These are phyloP conservation scores for Xylariaceae sp. DNA, from an alignment of 2,329 filamentous ascomycete genomes.

Conservation along the genomic window DNA sequence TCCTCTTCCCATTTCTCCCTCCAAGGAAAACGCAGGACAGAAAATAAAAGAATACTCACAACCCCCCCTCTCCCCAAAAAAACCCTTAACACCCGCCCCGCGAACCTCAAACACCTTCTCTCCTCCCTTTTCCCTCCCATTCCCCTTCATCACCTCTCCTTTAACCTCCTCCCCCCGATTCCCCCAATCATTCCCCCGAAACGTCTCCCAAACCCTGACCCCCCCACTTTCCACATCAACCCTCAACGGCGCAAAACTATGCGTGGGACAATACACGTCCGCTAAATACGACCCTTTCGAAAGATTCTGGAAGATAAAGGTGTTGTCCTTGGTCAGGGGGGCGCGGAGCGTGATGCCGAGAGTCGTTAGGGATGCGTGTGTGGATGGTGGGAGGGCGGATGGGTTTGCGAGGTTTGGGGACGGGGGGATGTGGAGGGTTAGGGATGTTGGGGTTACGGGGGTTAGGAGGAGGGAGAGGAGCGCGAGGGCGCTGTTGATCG, in stretches of 20 bases:
- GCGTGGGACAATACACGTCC: slow-evolving; percentile 70
- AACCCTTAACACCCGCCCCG: slow-evolving; percentile 60
- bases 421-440: slow-evolving; percentile 43
- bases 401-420: slow-evolving; percentile 42
- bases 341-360: slow-evolving; percentile 42
- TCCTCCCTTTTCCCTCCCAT: slow-evolving; percentile 4
- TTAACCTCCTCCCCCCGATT: slow-evolving; percentile 66
- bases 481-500: slow-evolving; percentile 14
- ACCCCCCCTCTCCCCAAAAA: slow-evolving; percentile 67
- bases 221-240: slow-evolving; percentile 56
- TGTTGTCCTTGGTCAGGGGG: slow-evolving; percentile 61
- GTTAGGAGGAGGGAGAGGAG: slow-evolving; percentile 34
- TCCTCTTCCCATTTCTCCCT: not conserved
- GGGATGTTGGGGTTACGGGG: slow-evolving; percentile 33
- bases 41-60: slow-evolving; percentile 52
- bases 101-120: slow-evolving; percentile 52
- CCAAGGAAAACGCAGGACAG: not conserved
- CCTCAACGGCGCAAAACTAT: slow-evolving; percentile 71
- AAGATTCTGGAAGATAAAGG: slow-evolving; percentile 71
- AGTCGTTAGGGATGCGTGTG: slow-evolving; percentile 56
- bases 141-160: slow-evolving; percentile 19
- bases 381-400: slow-evolving; percentile 51
- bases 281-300: slow-evolving; percentile 71
- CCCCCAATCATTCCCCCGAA: slow-evolving; percentile 81
- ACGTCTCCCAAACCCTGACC: slow-evolving; percentile 69